Evolutionary conservation across 2,329 filamentous ascomycete species (phyloP), one percentile per base, ranked within the genome.

Genomic region (Purpureocillium lavendulum): DNA sequence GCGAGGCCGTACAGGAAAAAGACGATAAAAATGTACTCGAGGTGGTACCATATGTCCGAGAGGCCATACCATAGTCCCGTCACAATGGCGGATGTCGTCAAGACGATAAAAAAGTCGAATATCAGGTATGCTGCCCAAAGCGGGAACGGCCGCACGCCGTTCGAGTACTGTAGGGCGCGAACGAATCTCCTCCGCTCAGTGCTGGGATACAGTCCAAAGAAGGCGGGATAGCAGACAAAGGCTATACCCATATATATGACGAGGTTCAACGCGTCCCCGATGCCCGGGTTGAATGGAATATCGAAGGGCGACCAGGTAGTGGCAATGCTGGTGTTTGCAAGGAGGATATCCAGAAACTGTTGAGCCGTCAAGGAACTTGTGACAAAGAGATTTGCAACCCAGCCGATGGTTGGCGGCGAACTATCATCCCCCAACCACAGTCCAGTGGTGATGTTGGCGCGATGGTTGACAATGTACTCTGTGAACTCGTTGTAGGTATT

Each of bases 191-290:
- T 67, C 18, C 87, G 75, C 59, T 96, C 89, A 21, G 84, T 69
- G n/a, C 87, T 94, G 0, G 87, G 86, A 54, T 96, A 96, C 4
- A 96, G 67, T 0, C 85, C 77, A 51, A 95, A 94, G 67, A 96
- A 89, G 12, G 83, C 87, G 1, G 89, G 87, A 51, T 84, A 92
- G 1, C 81, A 80, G 7, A 77, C 72, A 61, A 94, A 79, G 1
- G 82, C 85, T 8, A 96, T 70, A 12, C 83, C 80, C 56, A 92
- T 84, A 60, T 95, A 95, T 8, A 86, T 69, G 31, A 90, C 77
- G 14, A 94, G 69, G 55, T 94, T 86, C 17, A 95, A 63, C 1
- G 82, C 80, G 37, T 89, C 71, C 15, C 86, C 86, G 8, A 80
- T 77, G 15, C 69, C 69, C 0, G 84, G 77, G 18, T 74, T 66